These are phyloP conservation scores for Nothophaeocryptopus gaeumannii DNA, from an alignment of 2,329 filamentous ascomycete species.

Conservation along the genomic window DNA sequence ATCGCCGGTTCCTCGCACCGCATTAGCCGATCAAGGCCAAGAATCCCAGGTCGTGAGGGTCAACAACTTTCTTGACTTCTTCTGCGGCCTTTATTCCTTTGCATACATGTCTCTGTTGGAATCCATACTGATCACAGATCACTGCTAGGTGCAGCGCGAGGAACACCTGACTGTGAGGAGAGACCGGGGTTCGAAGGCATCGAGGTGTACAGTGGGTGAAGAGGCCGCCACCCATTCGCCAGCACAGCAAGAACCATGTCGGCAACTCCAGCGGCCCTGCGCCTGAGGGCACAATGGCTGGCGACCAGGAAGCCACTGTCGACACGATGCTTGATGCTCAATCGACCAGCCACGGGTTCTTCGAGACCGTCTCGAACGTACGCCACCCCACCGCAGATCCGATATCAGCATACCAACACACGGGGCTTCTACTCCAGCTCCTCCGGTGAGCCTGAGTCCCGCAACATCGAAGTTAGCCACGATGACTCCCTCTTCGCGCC, in stretches of 20 bases:
- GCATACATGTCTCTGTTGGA: no score
- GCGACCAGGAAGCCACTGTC: slow-evolving; percentile 33
- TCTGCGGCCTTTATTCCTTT: no score
- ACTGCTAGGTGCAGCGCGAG: no score
- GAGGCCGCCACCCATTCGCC: slow-evolving; percentile 1
- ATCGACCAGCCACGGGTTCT: slow-evolving; percentile 9
- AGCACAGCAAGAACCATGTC: slow-evolving; percentile 21
- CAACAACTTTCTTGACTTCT: no score
- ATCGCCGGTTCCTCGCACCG: no score
- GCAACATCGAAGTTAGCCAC: slow-evolving; percentile 21
- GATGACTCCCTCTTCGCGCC: slow-evolving; percentile 41
- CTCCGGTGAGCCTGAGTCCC: slow-evolving; percentile 24
- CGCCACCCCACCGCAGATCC: slow-evolving; percentile 10
- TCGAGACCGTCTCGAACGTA: slow-evolving; percentile 10
- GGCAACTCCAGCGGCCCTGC: slow-evolving; percentile 24
- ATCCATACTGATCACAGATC: no score
- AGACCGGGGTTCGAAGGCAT: no score
- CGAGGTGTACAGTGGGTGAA: no score
- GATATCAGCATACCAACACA: slow-evolving; percentile 9
- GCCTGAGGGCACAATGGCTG: slow-evolving; percentile 36
- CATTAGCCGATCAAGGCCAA: no score
- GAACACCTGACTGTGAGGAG: no score
- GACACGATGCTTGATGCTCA: slow-evolving; percentile 26
- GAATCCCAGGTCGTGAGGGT: no score
- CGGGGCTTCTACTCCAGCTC: slow-evolving; percentile 33